Evolutionary conservation across 768 basidiomycete species (phyloP), one percentile per base, ranked within the genome.

Genomic region (Cystofilobasidium macerans): DNA sequence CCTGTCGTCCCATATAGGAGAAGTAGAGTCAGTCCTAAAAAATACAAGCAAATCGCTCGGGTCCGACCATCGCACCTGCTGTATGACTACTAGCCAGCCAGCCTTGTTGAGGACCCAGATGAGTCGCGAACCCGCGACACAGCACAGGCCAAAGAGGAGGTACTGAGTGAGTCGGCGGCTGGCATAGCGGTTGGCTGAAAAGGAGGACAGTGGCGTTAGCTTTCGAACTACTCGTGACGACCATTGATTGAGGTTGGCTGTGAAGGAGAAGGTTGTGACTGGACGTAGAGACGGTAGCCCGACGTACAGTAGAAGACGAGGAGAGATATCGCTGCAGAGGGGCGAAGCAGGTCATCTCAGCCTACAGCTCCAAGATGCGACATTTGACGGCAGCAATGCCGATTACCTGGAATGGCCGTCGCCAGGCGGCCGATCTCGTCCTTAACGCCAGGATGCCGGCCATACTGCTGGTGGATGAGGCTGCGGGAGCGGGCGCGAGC

Each of bases 381-480:
- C n/a, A n/a, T n/a, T n/a, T n/a, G n/a, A n/a, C n/a, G n/a, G n/a
- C n/a, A n/a, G n/a, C 26, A 43, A 56, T 33, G 33, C 36, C 24
- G 57, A 60, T 1, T n/a, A 68, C 67, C 28, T 48, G 67, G 67
- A 14, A 68, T 32, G 3, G 60, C 45, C 53, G 56, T 68, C 40
- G 45, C 48, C 18, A 68, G 26, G 54, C 62, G 43, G n/a, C 67
- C 56, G 57, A 64, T n/a, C 38, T 68, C 67, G 20, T 60, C 62
- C 42, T 28, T 30, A 24, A 57, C n/a, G 30, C 61, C 43, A 9
- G 67, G 67, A 9, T 63, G 61, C 45, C 51, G 56, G 38, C 56
- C 61, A 36, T 68, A 68, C 33, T 68, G 67, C 32, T 62, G 62
- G 20, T 68, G 67, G 20, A 68, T 68, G 45, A 68, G 56, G 42